phyloP scores from a whole-genome alignment of 1,139 yeast genomes.

The Yamadazyma atlantica region DNA sequence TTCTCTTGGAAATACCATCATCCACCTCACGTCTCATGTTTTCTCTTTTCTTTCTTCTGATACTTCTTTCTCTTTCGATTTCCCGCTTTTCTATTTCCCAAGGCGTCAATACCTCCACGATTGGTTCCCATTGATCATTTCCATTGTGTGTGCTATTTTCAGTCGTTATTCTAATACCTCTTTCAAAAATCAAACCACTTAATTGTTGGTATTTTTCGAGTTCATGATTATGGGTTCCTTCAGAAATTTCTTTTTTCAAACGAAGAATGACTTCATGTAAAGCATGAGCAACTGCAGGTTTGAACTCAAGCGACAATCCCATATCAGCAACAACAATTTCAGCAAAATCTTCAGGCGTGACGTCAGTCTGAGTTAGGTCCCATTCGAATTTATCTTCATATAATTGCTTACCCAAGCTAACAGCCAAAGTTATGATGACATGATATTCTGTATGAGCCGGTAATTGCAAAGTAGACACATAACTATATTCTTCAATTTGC shows the following conservation, averaged over 20 bases:
- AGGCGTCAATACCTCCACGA: conserved; percentile 79
- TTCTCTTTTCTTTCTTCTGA: conserved; percentile 90
- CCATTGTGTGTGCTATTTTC: conserved; percentile 48
- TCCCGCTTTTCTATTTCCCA: conserved; percentile 96
- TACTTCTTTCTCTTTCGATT: conserved; percentile 89
- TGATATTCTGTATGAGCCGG: conserved; percentile 68
- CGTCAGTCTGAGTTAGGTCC: conserved; percentile 67
- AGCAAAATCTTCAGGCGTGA: conserved; percentile 86
- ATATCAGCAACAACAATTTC: conserved; percentile 77
- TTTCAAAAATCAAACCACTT: conserved; percentile 44
- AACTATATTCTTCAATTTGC: conserved; percentile 71
- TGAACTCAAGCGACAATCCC: conserved; percentile 82
- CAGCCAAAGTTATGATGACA: conserved; percentile 78
- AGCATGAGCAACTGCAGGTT: conserved; percentile 87
- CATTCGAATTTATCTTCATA: conserved; percentile 95
- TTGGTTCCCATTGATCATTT: conserved; percentile 83
- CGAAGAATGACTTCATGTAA: conserved; percentile 77
- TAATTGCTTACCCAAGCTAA: conserved; percentile 77
- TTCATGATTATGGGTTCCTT: conserved; percentile 60
- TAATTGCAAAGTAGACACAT: conserved; percentile 58
- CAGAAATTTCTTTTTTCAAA: conserved; percentile 81
- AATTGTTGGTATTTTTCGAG: conserved; percentile 46
- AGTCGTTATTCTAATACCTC: conserved; percentile 45
- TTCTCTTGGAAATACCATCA: conserved; percentile 38
- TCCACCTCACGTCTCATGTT: conserved; percentile 62